Conservation (phyloP, 306 rosid genomes). For the Sechiopsis laciniata region DNA sequence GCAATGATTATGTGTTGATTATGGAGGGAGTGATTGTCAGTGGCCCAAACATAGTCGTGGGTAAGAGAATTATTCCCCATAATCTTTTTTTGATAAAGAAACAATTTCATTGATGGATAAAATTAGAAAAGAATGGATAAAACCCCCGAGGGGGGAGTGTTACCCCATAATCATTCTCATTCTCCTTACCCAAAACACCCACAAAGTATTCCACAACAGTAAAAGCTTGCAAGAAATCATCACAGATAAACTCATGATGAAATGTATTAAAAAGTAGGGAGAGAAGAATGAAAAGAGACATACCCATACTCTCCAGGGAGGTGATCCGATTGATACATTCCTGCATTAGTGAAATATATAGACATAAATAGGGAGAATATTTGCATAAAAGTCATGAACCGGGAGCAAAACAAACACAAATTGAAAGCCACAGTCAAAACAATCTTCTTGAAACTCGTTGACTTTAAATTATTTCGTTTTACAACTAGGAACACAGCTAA, state of each 20-base stretch:
- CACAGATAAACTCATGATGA: neutral
- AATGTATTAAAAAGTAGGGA: neutral
- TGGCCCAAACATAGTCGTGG: too few species aligned
- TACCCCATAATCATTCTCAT: too few species aligned
- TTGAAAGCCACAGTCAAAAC: neutral
- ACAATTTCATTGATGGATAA: too few species aligned
- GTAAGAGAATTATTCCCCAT: too few species aligned
- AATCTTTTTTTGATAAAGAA: too few species aligned
- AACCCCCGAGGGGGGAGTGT: too few species aligned
- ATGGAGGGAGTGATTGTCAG: too few species aligned
- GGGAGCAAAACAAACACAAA: neutral
- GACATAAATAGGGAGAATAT: conserved; percentile 14
- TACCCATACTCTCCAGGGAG: conserved; percentile 77
- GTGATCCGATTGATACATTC: conserved; percentile 90
- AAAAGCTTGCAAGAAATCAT: neutral
- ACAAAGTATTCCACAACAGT: neutral
- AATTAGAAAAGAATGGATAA: too few species aligned
- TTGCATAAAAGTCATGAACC: neutral
- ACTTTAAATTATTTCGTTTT: neutral
- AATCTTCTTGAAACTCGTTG: neutral
- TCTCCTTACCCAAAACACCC: too few species aligned
- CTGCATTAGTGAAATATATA: conserved; percentile 37
- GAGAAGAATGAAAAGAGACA: conserved; percentile 21
- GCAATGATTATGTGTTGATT: too few species aligned
- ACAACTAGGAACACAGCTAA: neutral